Percentiles rank a stretch among this genome's conserved stretches.
Evolutionary conservation across 1,139 yeast genomes (phyloP).

Genomic region (Suhomyces coccinellae): DNA sequence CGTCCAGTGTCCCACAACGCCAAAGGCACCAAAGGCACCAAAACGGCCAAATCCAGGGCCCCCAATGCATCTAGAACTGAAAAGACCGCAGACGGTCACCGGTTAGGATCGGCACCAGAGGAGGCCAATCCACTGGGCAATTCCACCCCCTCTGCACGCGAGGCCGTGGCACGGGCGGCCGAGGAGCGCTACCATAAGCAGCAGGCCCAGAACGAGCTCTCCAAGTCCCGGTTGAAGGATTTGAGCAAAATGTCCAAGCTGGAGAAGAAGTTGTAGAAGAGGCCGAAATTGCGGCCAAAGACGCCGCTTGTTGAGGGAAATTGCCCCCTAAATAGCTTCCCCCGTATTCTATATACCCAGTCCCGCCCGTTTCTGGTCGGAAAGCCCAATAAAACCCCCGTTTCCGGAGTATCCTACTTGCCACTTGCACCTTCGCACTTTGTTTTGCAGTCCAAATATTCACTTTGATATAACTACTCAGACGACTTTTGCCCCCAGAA

Average conservation of each 20-base stretch:
- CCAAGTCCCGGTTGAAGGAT: slow-evolving; percentile 31
- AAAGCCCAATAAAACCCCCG: neutral
- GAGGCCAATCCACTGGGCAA: neutral
- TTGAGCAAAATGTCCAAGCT: slow-evolving; percentile 32
- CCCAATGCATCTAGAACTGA: neutral
- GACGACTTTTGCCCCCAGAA: neutral
- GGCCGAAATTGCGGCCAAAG: too few species aligned
- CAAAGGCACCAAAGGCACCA: neutral
- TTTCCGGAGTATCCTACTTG: neutral
- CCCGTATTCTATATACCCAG: neutral
- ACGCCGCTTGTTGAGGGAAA: neutral
- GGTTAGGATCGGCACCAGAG: slow-evolving; percentile 5
- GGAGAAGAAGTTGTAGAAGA: slow-evolving; percentile 29
- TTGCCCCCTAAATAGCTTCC: neutral
- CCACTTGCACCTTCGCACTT: neutral
- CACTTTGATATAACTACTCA: neutral
- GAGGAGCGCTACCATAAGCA: slow-evolving; percentile 31
- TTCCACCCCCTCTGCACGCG: slow-evolving; percentile 15
- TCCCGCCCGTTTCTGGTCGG: neutral
- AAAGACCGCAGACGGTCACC: neutral
- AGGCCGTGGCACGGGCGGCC: slow-evolving; percentile 42
- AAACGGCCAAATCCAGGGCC: neutral
- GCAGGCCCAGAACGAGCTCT: slow-evolving; percentile 25
- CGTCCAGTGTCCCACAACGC: neutral
- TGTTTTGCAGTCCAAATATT: neutral